phyloP scores from a whole-genome alignment of 257 asterid species.

The Fraxinus excelsior region DNA sequence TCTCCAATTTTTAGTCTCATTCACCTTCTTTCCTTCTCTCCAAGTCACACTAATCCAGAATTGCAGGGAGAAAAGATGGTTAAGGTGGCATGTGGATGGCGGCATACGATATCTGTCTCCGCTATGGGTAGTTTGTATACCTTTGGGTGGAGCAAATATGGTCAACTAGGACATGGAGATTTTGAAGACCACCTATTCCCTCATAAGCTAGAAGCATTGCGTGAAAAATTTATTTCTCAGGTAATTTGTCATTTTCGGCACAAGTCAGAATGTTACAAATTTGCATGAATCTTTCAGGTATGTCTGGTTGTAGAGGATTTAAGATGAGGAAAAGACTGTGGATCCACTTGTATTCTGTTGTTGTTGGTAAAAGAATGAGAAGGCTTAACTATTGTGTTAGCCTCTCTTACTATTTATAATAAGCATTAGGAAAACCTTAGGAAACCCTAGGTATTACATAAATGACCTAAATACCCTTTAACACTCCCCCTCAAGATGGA shows the following conservation, averaged over 20 bases:
- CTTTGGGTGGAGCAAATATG: slow-evolving; percentile 97
- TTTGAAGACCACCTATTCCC: slow-evolving; percentile 89
- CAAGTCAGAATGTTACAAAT: neutral
- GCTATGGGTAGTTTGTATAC: slow-evolving; percentile 81
- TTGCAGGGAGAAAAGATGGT: slow-evolving; percentile 81
- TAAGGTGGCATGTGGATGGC: slow-evolving; percentile 96
- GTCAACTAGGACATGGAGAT: slow-evolving; percentile 97
- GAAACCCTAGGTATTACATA: too few species aligned
- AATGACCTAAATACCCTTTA: too few species aligned
- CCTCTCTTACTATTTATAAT: too few species aligned
- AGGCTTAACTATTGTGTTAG: too few species aligned
- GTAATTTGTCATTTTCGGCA: slow-evolving; percentile 36
- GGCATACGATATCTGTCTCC: slow-evolving; percentile 86
- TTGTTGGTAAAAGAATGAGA: too few species aligned
- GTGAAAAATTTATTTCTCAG: slow-evolving; percentile 57
- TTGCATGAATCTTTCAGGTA: neutral
- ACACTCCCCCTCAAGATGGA: too few species aligned
- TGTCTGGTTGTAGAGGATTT: neutral
- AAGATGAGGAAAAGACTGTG: too few species aligned
- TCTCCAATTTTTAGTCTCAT: too few species aligned
- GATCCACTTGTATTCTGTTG: too few species aligned
- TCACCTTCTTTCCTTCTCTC: neutral
- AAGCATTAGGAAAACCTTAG: too few species aligned
- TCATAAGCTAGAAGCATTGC: slow-evolving; percentile 67
- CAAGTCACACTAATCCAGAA: slow-evolving; percentile 5